Base-by-base conservation (phyloP, 371 early-diverging fungal genomes). In the Mucor piriformis region DNA sequence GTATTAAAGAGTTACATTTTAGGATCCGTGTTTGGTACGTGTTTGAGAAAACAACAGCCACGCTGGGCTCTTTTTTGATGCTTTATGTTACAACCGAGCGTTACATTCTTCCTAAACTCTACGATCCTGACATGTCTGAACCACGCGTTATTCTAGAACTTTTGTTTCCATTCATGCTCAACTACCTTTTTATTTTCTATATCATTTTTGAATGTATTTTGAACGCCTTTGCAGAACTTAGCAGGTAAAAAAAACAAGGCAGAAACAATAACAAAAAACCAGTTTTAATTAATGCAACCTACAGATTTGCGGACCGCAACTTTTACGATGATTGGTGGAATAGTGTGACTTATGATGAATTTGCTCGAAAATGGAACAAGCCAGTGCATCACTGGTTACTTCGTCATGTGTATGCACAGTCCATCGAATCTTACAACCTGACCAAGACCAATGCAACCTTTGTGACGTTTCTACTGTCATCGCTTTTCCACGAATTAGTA, bases 261-360 rank as follows among this genome's bases (percentile, higher is more conserved):
- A 18, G 23, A 13, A 6, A 24, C 13, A 6, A n/a, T 11, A 49
- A n/a, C 11, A 13, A 32, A 5, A 25, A 25, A 47, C 12, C 0
- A 15, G 8, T 35, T 6, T 37, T 21, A 23, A 23, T 52, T 13
- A 29, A 29, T 29, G 4, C 29, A 6, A 4, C 23, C 37, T 37
- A 13, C 63, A 86, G 88, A 35, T 98, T 97, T 74, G 96, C 97
- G n/a, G 98, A 99, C 70, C 88, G 95, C 43, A 87, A 91, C 63
- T 98, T 98, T 79, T 99, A 98, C 78, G 95, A 94, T 57, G 95
- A 97, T 73, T 99, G 98, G 98, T 99, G 99, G 99, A 99, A 99
- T 74, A 85, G 87, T 61, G 72, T 85, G n/a, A 88, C 90, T 0
- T 94, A 91, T 62, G 95, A 92, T 61, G 97, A 97, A 71, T 99